phyloP scores from a whole-genome alignment of 441 rosid genomes.

The Mallotus repandus region DNA sequence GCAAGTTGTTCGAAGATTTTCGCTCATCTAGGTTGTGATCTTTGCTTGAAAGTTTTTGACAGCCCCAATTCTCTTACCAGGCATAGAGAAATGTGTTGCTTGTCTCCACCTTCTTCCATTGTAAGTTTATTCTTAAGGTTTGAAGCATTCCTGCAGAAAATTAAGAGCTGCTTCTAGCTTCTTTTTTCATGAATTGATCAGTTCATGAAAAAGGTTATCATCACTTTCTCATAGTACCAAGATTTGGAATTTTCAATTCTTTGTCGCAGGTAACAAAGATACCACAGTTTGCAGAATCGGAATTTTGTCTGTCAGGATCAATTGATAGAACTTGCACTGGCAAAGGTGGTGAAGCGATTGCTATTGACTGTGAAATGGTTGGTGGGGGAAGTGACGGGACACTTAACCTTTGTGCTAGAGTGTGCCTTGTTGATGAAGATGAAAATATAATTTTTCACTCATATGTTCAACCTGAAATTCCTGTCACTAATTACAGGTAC shows the following conservation, averaged over 20 bases:
- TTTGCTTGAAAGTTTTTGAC: constrained; percentile 58
- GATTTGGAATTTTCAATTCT: neutral
- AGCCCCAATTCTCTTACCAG: constrained; percentile 34
- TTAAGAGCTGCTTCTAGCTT: neutral
- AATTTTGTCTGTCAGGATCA: constrained; percentile 20
- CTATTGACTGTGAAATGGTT: constrained; percentile 80
- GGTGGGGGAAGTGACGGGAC: constrained; percentile 68
- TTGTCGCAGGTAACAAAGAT: constrained; percentile 36
- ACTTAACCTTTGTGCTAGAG: constrained; percentile 55
- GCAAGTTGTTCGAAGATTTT: constrained; percentile 47
- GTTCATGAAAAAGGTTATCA: neutral
- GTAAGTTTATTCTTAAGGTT: constrained; percentile 41
- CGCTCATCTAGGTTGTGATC: constrained; percentile 48
- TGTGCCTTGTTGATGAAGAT: constrained; percentile 69
- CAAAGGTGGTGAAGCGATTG: constrained; percentile 44
- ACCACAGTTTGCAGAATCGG: constrained; percentile 21
- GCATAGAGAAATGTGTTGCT: constrained; percentile 46
- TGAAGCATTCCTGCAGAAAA: neutral
- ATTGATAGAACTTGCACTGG: constrained; percentile 18
- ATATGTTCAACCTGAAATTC: constrained; percentile 54
- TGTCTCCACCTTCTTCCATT: constrained; percentile 45
- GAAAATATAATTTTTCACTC: constrained; percentile 58
- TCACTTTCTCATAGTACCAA: neutral
- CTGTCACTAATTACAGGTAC: constrained; percentile 65
- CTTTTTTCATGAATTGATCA: neutral